Evolutionary conservation across 139 green algal genomes (phyloP).

Genomic region (Klebsormidium nitens): DNA sequence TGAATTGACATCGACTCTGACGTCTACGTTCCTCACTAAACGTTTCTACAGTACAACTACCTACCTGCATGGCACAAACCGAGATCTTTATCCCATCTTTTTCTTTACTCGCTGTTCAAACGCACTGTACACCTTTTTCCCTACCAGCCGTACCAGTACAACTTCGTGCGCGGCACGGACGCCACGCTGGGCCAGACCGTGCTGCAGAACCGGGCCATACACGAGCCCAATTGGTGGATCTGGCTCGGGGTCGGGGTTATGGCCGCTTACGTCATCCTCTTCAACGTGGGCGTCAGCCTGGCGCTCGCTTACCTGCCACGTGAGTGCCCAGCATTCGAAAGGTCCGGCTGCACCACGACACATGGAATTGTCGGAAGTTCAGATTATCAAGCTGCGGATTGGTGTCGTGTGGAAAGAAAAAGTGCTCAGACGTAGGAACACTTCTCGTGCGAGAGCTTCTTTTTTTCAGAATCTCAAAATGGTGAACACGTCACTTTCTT

Average conservation of each 20-base stretch:
- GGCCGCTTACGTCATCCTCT: neutral
- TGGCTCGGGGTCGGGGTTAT: neutral
- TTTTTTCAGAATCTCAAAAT: too few relatives aligned
- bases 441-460: neutral
- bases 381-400: too few relatives aligned
- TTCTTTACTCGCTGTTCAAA: too few relatives aligned
- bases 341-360: too few relatives aligned
- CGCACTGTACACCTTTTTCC: too few relatives aligned
- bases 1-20: too few relatives aligned
- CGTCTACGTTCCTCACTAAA: too few relatives aligned
- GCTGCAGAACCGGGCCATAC: neutral
- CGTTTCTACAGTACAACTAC: too few relatives aligned
- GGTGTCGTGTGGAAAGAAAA: neutral
- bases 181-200: neutral
- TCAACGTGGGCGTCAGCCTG: neutral
- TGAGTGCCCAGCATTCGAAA: neutral
- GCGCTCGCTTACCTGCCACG: neutral
- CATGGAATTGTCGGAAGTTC: too few relatives aligned
- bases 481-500: too few relatives aligned
- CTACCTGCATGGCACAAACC: neutral
- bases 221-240: neutral
- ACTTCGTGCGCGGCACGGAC: neutral
- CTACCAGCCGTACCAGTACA: too few relatives aligned
- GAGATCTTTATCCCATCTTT: too few relatives aligned
- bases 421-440: neutral